phyloP scores from a whole-genome alignment of 2,329 filamentous ascomycete genomes.

The Fusarium nurragi region DNA sequence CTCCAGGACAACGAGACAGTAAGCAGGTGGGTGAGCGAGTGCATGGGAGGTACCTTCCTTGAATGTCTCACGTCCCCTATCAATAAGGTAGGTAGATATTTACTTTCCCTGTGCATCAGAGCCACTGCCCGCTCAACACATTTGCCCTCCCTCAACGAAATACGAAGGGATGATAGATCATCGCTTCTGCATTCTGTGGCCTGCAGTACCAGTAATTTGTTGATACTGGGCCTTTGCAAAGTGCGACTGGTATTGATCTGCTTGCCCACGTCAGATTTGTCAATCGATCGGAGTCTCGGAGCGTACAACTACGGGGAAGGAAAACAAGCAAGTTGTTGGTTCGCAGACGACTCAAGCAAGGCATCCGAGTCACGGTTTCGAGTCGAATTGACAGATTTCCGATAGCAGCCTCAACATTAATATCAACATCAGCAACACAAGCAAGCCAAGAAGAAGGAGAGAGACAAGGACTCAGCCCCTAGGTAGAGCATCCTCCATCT shows the following conservation, averaged over 20 bases:
- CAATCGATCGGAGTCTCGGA: neutral
- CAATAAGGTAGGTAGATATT: neutral
- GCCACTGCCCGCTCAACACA: slow-evolving; percentile 18
- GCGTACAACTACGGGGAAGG: neutral
- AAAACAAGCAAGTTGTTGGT: neutral
- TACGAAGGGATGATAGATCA: neutral
- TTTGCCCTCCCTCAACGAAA: slow-evolving; percentile 26
- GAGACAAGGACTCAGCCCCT: slow-evolving; percentile 24
- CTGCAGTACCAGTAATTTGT: neutral
- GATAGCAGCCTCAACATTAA: slow-evolving; percentile 1
- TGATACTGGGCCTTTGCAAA: neutral
- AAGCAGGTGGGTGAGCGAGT: neutral
- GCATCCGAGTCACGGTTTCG: slow-evolving; percentile 8
- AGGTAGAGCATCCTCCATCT: slow-evolving; percentile 16
- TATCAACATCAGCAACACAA: slow-evolving; percentile 17
- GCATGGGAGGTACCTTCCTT: neutral
- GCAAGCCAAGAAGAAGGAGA: slow-evolving; percentile 11
- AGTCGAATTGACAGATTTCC: slow-evolving; percentile 7
- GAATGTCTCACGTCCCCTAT: slow-evolving; percentile 4
- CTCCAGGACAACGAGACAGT: neutral
- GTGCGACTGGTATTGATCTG: neutral
- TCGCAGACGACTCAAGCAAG: neutral
- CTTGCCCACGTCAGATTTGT: slow-evolving; percentile 18
- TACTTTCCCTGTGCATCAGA: neutral
- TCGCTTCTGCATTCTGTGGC: neutral